Evolutionary conservation across 2,329 filamentous ascomycete genomes (phyloP), one percentile per base, ranked within the genome.

Genomic region (Penicillium digitatum): DNA sequence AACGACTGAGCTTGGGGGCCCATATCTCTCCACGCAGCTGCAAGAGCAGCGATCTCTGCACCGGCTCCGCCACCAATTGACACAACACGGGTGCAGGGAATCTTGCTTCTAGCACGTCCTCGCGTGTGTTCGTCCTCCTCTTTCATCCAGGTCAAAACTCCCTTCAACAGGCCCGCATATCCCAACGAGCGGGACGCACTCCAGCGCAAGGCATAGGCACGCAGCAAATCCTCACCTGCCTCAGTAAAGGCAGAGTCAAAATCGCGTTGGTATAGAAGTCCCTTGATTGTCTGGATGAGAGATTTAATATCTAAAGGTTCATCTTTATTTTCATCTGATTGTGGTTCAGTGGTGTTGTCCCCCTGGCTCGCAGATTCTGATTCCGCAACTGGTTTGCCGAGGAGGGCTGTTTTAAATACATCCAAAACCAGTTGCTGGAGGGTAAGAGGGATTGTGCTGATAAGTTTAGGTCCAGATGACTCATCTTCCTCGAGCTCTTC

Each of bases 151-250:
- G 31, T 63, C 62, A 61, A 76, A 52, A 66, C 74, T 58, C 57
- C 68, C 57, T 66, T 69, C 24, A 87, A 78, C 16, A 86, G 69
- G n/a, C 81, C 77, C n/a, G 84, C 78, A 74, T 97, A 97, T 59
- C 87, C 90, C 49, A 97, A 76, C 0, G 91, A 88, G 50, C 94
- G 81, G 49, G 88, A 88, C 1, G 93, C 89, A 72, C 91, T 96
- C 92, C 93, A 99, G 64, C 94, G 79, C 51, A 90, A 83, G 9
- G 90, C 90, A 76, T 99, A 99, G 10, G 88, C 89, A 57, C 88
- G 84, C 18, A 96, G 80, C 64, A 87, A 82, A 42, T 87, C 84
- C 52, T 84, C 80, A 43, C 79, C 80, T 0, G 85, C 85, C 38
- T 74, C 74, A 2, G 72, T 65, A 74, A 97, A 99, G 0, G 93